Percentiles rank a stretch among this genome's conserved stretches.
Conservation (phyloP, 148 eudicot genomes). For the Spergularia bocconei region DNA sequence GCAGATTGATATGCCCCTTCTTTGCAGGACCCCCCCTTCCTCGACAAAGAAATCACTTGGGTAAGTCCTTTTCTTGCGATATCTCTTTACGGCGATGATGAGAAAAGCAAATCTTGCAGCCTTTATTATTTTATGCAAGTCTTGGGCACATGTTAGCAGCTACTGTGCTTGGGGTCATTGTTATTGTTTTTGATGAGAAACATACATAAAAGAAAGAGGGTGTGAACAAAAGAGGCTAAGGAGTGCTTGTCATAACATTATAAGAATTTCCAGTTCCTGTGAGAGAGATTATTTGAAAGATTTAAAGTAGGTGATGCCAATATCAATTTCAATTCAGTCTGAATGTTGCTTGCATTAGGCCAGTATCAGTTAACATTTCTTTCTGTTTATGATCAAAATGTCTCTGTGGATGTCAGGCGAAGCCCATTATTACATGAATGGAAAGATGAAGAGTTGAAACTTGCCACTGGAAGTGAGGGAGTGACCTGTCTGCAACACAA, state of each 20-base stretch:
- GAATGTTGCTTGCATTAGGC: not conserved
- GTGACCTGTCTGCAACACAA: constrained; percentile 42
- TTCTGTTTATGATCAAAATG: not conserved
- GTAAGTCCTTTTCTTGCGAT: constrained; percentile 24
- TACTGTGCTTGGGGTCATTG: not conserved
- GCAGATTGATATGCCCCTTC: constrained; percentile 28
- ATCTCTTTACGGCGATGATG: not conserved
- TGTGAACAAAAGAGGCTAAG: too few relatives aligned
- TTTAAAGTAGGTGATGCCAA: not conserved
- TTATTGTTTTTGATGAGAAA: not conserved
- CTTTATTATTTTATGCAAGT: not conserved
- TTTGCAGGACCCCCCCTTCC: constrained; percentile 17
- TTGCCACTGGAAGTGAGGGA: constrained; percentile 52
- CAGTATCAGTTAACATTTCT: not conserved
- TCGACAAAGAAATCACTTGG: constrained; percentile 27
- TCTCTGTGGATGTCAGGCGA: constrained; percentile 26
- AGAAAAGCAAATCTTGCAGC: not conserved
- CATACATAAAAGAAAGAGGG: too few relatives aligned
- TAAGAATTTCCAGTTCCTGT: too few relatives aligned
- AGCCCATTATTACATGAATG: constrained; percentile 32
- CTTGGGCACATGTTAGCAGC: not conserved
- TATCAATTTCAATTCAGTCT: not conserved
- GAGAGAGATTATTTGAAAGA: too few relatives aligned
- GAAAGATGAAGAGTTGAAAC: constrained; percentile 51
- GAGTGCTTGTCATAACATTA: too few relatives aligned